Conservation (phyloP, 1,139 yeast species). For the Hyphopichia pseudoburtonii region DNA sequence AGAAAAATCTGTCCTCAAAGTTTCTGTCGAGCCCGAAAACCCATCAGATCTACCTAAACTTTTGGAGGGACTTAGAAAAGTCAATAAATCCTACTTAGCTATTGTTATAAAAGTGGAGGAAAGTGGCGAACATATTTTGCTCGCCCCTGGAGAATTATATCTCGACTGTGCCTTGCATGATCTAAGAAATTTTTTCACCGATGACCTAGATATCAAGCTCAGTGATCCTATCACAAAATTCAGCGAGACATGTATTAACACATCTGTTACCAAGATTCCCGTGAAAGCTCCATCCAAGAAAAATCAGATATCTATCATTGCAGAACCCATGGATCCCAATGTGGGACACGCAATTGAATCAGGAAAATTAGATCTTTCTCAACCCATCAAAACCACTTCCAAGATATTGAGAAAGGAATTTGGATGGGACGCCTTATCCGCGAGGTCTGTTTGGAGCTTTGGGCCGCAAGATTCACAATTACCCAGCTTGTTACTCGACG, state of each 20-base stretch:
- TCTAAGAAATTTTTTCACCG: constrained; percentile 57
- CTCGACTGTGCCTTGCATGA: constrained; percentile 84
- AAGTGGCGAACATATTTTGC: constrained; percentile 80
- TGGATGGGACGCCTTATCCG: constrained; percentile 82
- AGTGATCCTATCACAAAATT: constrained; percentile 84
- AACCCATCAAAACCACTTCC: constrained; percentile 46
- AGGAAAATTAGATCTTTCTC: constrained; percentile 41
- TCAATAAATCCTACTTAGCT: constrained; percentile 66
- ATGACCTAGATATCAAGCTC: constrained; percentile 69
- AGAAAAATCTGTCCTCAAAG: constrained; percentile 65
- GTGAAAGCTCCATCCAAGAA: constrained; percentile 56
- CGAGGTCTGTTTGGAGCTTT: constrained; percentile 80
- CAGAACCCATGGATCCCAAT: constrained; percentile 64
- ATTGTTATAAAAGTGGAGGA: constrained; percentile 73
- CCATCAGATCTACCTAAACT: constrained; percentile 80
- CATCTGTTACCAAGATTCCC: constrained; percentile 63
- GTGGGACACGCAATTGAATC: constrained; percentile 58
- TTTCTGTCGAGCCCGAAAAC: constrained; percentile 77
- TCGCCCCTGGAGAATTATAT: constrained; percentile 87
- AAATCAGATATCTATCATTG: constrained; percentile 65
- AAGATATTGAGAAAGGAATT: constrained; percentile 57
- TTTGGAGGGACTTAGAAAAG: constrained; percentile 62
- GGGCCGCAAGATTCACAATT: constrained; percentile 61
- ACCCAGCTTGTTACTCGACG: constrained; percentile 68
- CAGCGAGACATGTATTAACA: constrained; percentile 71